Evolutionary conservation across 148 eudicot genomes (phyloP), one percentile per base, ranked within the genome.

Genomic region (Arbutus unedo): DNA sequence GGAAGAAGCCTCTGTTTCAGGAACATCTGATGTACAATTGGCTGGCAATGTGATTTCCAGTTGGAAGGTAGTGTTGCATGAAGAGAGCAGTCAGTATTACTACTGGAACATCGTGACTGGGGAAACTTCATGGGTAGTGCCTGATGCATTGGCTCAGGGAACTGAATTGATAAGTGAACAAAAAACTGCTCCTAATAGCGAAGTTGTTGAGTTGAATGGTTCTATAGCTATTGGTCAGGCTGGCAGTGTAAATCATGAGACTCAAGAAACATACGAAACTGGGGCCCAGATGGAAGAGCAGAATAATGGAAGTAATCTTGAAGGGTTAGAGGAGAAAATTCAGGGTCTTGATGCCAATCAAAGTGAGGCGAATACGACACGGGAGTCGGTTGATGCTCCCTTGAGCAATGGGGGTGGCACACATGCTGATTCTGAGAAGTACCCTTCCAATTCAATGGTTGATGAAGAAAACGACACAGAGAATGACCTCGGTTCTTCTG

Each of bases 31-130:
- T 84, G 31, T 72, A 5, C 90, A 84, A 62, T 68, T 77, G 75
- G 68, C 72, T 48, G 91, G 62, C 76, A 89, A 85, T 70, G 84
- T 59, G 60, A 83, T 49, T 83, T 87, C 89, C 54, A 84, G 89
- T 82, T 96, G 99, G 99, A 94, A 91, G 87, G 86, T 96, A 90
- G 99, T 96, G 79, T 73, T 94, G 81, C 98, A 96, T 88, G 97
- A 96, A 89, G 98, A 96, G 85, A 96, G 95, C 82, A 89, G 90
- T 83, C 92, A 85, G 55, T 91, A 94, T 85, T 96, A 96, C 81
- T 96, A 94, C 82, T 96, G 99, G 99, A 96, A 96, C 84, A 91
- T 88, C 54, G 83, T 70, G 64, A 91, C 98, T 31, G 99, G 99
- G 60, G 98, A 96, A 89, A 96, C 99, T 31, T 96, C 97, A 21